These are phyloP conservation scores for Dacryopinax primogenitus DNA, from an alignment of 768 basidiomycete genomes.

Conservation along the genomic window DNA sequence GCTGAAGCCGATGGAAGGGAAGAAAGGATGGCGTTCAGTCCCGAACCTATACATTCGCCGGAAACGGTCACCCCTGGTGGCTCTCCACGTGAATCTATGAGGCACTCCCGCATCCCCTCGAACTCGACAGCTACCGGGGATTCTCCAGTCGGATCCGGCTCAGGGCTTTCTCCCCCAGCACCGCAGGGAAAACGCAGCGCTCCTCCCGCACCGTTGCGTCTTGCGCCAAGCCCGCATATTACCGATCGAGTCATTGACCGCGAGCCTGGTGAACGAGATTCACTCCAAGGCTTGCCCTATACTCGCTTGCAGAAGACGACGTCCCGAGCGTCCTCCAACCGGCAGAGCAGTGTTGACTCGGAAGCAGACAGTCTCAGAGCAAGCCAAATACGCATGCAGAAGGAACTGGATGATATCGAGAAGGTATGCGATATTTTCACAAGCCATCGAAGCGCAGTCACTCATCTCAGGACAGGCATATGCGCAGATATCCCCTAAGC, in stretches of 20 bases:
- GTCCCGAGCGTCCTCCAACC: background rate
- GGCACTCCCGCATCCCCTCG: background rate
- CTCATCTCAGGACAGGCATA: slow-evolving; percentile 2
- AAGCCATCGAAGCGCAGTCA: background rate
- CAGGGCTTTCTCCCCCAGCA: background rate
- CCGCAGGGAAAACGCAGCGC: background rate
- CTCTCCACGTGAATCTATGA: background rate
- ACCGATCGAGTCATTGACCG: slow-evolving; percentile 26
- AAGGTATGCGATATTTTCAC: slow-evolving; percentile 32
- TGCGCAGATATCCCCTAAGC: slow-evolving; percentile 9
- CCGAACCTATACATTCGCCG: background rate
- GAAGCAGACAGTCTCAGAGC: slow-evolving; percentile 29
- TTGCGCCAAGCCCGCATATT: slow-evolving; percentile 9
- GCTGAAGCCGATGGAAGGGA: background rate
- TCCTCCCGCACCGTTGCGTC: background rate
- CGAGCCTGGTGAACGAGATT: slow-evolving; percentile 27
- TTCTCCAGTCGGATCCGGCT: background rate
- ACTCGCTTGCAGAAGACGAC: background rate
- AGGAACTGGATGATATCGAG: slow-evolving; percentile 69
- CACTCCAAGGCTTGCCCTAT: slow-evolving; percentile 21
- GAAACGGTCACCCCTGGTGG: background rate
- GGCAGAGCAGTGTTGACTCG: background rate
- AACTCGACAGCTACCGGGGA: background rate
- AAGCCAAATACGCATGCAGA: slow-evolving; percentile 62
- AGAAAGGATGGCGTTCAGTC: background rate